phyloP scores from a whole-genome alignment of 768 basidiomycete genomes.

The Solioccasus polychromus region DNA sequence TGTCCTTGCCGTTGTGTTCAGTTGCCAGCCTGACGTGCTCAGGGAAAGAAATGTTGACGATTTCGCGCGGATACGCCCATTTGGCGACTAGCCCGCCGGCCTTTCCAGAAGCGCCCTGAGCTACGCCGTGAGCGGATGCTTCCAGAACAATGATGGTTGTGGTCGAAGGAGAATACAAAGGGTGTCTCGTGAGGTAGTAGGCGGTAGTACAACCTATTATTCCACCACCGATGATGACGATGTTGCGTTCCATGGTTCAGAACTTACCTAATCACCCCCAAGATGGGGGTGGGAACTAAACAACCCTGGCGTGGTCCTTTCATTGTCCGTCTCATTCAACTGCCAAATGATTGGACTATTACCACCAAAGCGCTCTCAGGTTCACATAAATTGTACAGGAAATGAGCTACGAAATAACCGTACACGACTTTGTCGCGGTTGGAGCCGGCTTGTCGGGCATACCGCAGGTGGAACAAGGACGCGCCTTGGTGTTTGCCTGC shows the following conservation, averaged over 20 bases:
- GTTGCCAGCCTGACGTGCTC: constrained; percentile 74
- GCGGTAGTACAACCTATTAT: constrained; percentile 85
- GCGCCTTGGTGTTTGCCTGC: constrained; percentile 17
- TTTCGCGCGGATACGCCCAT: constrained; percentile 76
- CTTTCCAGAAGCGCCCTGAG: constrained; percentile 82
- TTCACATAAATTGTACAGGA: neutral
- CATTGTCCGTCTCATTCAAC: neutral
- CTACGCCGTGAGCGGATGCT: constrained; percentile 62
- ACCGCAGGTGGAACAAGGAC: constrained; percentile 16
- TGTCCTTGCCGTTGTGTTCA: constrained; percentile 60
- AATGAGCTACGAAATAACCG: constrained; percentile 8
- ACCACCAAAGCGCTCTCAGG: no score
- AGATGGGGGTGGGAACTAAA: neutral
- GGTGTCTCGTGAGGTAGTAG: constrained; percentile 70
- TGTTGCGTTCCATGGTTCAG: constrained; percentile 32
- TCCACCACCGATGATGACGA: constrained; percentile 82
- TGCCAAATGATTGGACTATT: neutral
- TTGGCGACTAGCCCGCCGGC: constrained; percentile 83
- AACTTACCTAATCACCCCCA: no score
- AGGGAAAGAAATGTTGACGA: constrained; percentile 60
- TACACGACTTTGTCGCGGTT: constrained; percentile 22
- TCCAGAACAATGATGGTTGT: constrained; percentile 64
- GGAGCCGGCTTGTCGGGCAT: neutral
- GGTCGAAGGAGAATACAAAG: constrained; percentile 38
- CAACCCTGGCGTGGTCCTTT: neutral